phyloP scores from a whole-genome alignment of 2,329 filamentous ascomycete species.

The Penicillium sp. region DNA sequence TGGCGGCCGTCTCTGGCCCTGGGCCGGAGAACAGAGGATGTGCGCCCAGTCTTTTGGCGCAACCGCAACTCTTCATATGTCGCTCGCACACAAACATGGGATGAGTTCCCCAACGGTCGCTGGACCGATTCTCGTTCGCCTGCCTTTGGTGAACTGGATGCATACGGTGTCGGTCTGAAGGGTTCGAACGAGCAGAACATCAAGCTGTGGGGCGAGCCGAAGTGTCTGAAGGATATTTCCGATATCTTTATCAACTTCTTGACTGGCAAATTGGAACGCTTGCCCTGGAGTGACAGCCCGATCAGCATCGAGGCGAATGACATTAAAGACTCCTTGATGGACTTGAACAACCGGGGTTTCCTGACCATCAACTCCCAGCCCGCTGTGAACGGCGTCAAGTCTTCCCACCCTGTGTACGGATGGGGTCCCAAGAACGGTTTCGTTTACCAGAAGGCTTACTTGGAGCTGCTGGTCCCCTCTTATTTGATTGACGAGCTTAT shows the following conservation, averaged over 20 bases:
- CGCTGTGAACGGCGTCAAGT: slow-evolving; percentile 86
- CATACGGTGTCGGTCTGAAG: slow-evolving; percentile 89
- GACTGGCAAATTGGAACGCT: slow-evolving; percentile 71
- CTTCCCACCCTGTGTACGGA: slow-evolving; percentile 79
- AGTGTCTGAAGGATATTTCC: slow-evolving; percentile 74
- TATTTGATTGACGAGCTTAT: slow-evolving; percentile 75
- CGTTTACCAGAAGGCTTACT: slow-evolving; percentile 97
- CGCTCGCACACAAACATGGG: slow-evolving; percentile 94
- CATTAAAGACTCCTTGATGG: slow-evolving; percentile 74
- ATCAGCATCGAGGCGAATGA: slow-evolving; percentile 78
- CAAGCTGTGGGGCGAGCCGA: slow-evolving; percentile 88
- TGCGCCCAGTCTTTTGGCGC: slow-evolving; percentile 97
- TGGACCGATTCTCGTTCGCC: slow-evolving; percentile 98
- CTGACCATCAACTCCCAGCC: slow-evolving; percentile 98
- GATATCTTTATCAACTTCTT: slow-evolving; percentile 84
- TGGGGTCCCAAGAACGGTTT: slow-evolving; percentile 96
- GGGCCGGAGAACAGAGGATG: slow-evolving; percentile 86
- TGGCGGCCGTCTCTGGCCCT: slow-evolving; percentile 94
- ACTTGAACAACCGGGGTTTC: slow-evolving; percentile 81
- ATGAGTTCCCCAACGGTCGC: slow-evolving; percentile 97
- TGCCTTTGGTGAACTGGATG: slow-evolving; percentile 91
- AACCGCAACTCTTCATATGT: slow-evolving; percentile 96
- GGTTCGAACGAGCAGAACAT: slow-evolving; percentile 95
- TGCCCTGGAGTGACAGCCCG: slow-evolving; percentile 92
- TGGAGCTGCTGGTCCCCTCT: slow-evolving; percentile 85